Evolutionary conservation across 768 basidiomycete species (phyloP).

Genomic region (Butyriboletus loyo): DNA sequence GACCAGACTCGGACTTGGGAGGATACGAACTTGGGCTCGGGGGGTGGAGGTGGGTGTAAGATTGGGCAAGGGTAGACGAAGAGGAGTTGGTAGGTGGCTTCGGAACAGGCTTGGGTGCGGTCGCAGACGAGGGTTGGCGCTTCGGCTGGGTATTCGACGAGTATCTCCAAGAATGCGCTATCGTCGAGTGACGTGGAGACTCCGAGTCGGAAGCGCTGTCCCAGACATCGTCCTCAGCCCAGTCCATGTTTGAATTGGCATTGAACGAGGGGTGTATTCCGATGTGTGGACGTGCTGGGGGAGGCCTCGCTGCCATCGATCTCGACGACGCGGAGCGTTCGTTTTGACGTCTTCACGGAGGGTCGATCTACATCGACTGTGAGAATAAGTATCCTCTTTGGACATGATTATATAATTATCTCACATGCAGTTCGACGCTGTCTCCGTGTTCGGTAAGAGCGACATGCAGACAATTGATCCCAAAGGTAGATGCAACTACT

Average conservation of each 20-base stretch:
- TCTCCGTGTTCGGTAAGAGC: not conserved
- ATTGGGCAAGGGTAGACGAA: constrained; percentile 69
- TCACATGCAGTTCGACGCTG: not conserved
- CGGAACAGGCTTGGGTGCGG: constrained; percentile 57
- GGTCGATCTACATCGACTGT: not conserved
- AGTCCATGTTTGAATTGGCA: constrained; percentile 52
- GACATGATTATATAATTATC: not conserved
- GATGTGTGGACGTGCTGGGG: constrained; percentile 72
- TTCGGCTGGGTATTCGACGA: constrained; percentile 20
- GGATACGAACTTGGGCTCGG: constrained; percentile 78
- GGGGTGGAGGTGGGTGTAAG: constrained; percentile 75
- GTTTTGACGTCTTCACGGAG: not conserved
- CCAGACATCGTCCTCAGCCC: constrained; percentile 89
- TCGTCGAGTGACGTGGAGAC: constrained; percentile 54
- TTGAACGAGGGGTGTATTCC: constrained; percentile 50
- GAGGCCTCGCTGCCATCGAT: constrained; percentile 55
- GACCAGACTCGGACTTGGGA: constrained; percentile 44
- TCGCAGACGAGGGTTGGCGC: constrained; percentile 30
- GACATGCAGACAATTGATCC: constrained; percentile 10
- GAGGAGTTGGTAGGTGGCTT: constrained; percentile 47
- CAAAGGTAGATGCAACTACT: constrained; percentile 26
- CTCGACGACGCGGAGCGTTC: constrained; percentile 19
- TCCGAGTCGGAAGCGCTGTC: constrained; percentile 81
- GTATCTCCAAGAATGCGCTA: constrained; percentile 45
- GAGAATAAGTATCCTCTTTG: constrained; percentile 4